phyloP scores from a whole-genome alignment of 345 rosid species.

The Noccaea bulbosa region DNA sequence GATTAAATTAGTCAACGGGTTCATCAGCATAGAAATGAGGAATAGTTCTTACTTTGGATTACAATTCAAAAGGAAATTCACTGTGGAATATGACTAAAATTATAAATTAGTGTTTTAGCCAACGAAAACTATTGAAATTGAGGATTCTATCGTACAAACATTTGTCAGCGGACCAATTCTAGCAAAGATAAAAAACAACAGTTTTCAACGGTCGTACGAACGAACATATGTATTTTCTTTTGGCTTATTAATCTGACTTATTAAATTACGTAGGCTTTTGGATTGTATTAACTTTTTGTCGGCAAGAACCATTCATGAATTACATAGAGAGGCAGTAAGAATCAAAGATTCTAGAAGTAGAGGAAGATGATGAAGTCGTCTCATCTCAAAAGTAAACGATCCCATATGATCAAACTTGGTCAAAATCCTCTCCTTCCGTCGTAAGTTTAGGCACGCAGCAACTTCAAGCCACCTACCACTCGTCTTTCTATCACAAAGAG shows the following conservation, averaged over 20 bases:
- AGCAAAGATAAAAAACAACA: neutral
- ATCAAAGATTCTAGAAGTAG: slow-evolving; percentile 10
- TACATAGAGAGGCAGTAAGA: slow-evolving; percentile 1
- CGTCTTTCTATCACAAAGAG: neutral
- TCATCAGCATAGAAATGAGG: neutral
- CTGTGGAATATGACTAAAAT: too few relatives aligned
- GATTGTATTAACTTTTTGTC: neutral
- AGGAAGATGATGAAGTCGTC: neutral
- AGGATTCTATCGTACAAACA: too few relatives aligned
- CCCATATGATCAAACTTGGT: slow-evolving; percentile 6
- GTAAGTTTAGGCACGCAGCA: neutral
- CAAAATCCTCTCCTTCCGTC: neutral
- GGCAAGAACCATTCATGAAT: neutral
- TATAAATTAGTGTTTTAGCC: too few relatives aligned
- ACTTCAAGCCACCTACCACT: neutral
- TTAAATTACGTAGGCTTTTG: neutral
- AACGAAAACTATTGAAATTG: too few relatives aligned
- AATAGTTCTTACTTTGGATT: neutral
- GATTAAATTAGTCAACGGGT: neutral
- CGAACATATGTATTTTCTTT: neutral
- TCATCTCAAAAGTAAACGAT: slow-evolving; percentile 10
- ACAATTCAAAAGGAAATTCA: neutral
- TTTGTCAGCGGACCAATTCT: neutral
- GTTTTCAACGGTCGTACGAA: neutral
- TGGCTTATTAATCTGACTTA: neutral